A percentile compares a stretch with the other conserved stretches of the same genome.
phyloP scores from a whole-genome alignment of 306 rosid genomes.

The Canavalia gladiata region DNA sequence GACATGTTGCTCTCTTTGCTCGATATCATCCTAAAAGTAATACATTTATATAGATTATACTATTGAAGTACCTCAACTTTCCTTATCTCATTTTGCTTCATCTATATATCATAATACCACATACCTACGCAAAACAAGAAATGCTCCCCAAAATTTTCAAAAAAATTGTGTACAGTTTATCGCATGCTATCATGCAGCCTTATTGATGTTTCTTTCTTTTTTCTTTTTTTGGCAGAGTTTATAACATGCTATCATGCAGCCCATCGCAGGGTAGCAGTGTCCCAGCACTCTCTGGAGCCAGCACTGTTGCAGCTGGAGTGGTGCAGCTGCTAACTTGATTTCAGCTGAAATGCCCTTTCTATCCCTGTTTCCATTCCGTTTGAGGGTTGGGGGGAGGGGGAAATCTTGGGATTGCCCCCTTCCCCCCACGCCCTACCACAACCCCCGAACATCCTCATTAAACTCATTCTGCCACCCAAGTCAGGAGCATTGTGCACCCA shows the following conservation, averaged over 20 bases:
- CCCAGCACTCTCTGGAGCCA: too few species aligned
- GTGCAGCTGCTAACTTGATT: too few species aligned
- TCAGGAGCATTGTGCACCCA: too few species aligned
- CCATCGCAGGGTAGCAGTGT: too few species aligned
- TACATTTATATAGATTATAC: neutral
- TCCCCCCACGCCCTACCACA: too few species aligned
- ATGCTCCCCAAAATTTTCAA: neutral
- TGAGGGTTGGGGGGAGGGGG: too few species aligned
- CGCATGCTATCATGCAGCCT: neutral
- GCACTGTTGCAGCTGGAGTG: too few species aligned
- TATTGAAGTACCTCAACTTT: conserved; percentile 10
- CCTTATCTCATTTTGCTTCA: neutral
- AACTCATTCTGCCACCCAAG: too few species aligned
- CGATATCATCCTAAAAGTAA: neutral
- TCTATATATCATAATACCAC: neutral
- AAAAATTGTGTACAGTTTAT: neutral
- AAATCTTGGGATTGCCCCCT: too few species aligned
- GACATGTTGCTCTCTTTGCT: conserved; percentile 13
- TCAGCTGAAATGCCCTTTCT: too few species aligned
- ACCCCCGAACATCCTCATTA: too few species aligned
- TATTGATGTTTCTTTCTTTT: neutral
- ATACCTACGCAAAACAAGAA: neutral
- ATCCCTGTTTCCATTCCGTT: too few species aligned
- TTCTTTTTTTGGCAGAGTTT: neutral
- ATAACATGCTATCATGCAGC: neutral